Evolutionary conservation across 2,329 filamentous ascomycete genomes (phyloP), one percentile per base, ranked within the genome.

Genomic region (Neofusicoccum umdonicola): DNA sequence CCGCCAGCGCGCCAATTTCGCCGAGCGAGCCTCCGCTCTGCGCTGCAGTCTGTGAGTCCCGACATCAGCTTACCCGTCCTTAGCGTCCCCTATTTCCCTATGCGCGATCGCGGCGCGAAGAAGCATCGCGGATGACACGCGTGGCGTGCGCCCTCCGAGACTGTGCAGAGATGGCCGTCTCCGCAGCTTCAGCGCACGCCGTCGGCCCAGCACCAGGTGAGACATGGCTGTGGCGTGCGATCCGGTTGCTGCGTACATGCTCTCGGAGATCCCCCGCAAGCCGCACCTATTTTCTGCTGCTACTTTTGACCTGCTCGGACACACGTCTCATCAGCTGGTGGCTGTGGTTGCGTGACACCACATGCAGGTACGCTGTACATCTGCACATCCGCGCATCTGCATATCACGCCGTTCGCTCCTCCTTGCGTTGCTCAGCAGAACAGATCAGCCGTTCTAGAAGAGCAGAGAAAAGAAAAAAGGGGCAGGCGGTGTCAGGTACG

Each of bases 241-340:
- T 35, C 54, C 54, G 27, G 27, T 27, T 42, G 22, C 22, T 31
- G 27, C 37, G 13, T 15, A 35, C n/a, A 13, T 37, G 27, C 27
- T n/a, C 41, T 47, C 39, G 56, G 56, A 60, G 56, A 60, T 60
- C 56, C 56, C 56, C 56, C 56, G 19, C 56, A 60, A 57, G 52
- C 39, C 37, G 51, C 35, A 39, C 4, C 51, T 39, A 39, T 39
- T 39, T 11, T 19, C 34, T 44, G 31, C 44, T 7, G 39, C 22
- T 56, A 4, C 9, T 56, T 3, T 39, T 7, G 37, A 42, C 17
- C 17, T 51, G 9, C 27, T 15, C n/a, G 22, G 37, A 19, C 45
- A 17, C 8, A 27, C 19, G 17, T 48, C 45, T 19, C 45, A 48
- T 45, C 39, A 19, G 39, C 37, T 57, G 54, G 39, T 57, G 54